Evolutionary conservation across 495 filamentous ascomycete genomes (phyloP).

Genomic region (Penicillium riverlandense): DNA sequence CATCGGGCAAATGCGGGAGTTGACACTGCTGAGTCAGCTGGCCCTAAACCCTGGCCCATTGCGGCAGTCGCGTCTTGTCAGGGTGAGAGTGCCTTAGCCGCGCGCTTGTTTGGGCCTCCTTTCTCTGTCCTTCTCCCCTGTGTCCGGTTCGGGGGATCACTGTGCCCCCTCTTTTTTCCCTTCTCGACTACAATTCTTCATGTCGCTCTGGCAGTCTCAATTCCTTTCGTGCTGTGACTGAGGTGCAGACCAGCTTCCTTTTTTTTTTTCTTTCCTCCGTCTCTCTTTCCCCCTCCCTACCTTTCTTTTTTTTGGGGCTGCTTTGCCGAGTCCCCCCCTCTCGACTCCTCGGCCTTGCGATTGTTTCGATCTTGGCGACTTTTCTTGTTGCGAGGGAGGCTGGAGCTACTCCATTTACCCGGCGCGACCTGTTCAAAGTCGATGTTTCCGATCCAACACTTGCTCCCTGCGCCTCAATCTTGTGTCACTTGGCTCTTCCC

Average conservation of each 20-base stretch:
- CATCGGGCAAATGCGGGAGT: too few species aligned
- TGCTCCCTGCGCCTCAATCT: slow-evolving; percentile 13
- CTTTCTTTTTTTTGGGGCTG: slow-evolving; percentile 19
- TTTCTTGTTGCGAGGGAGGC: background rate
- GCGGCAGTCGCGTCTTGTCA: slow-evolving; percentile 5
- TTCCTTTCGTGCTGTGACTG: slow-evolving; percentile 16
- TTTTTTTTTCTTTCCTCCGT: slow-evolving; percentile 11
- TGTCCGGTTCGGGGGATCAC: slow-evolving; percentile 7
- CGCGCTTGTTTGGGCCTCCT: slow-evolving; percentile 37
- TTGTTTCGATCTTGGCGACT: too few species aligned
- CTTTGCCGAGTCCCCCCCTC: background rate
- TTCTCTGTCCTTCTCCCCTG: slow-evolving; percentile 20
- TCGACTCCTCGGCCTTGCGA: too few species aligned
- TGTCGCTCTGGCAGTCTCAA: slow-evolving; percentile 28
- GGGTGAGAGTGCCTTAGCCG: slow-evolving; percentile 23
- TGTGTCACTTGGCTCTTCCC: slow-evolving; percentile 5
- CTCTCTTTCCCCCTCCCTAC: background rate
- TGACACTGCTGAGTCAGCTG: too few species aligned
- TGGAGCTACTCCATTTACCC: slow-evolving; percentile 1
- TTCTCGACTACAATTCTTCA: slow-evolving; percentile 1
- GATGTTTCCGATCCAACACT: slow-evolving; percentile 6
- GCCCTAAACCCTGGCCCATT: background rate
- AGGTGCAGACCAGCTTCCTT: slow-evolving; percentile 23
- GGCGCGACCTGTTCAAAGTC: background rate
- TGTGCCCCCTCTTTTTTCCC: slow-evolving; percentile 12